Percentiles rank a stretch among this genome's conserved stretches.
Conservation (phyloP, 2,329 filamentous ascomycete genomes). For the Sordariomycetes sp. region DNA sequence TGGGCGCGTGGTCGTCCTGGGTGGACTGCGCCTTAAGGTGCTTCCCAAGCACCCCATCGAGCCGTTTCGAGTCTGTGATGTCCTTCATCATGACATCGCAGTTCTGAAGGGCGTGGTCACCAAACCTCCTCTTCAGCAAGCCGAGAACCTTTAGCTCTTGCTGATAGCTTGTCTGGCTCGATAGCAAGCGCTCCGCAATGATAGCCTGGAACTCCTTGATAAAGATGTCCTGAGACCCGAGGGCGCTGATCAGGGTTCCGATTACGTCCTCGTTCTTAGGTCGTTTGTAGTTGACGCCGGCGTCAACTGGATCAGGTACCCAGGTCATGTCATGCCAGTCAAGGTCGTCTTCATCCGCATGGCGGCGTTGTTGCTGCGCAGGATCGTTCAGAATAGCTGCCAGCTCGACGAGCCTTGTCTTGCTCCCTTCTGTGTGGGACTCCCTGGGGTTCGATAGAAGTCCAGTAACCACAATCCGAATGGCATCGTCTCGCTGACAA, state of each 20-base stretch:
- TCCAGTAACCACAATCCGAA: slow-evolving; percentile 67
- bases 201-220: slow-evolving; percentile 90
- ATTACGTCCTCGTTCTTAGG: slow-evolving; percentile 87
- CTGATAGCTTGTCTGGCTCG: slow-evolving; percentile 58
- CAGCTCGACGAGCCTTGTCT: slow-evolving; percentile 54
- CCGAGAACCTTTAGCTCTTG: slow-evolving; percentile 78
- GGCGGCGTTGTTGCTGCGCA: slow-evolving; percentile 40
- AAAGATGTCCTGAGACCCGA: slow-evolving; percentile 84
- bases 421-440: slow-evolving; percentile 33
- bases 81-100: slow-evolving; percentile 98
- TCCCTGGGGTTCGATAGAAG: slow-evolving; percentile 55
- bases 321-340: slow-evolving; percentile 92
- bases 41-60: slow-evolving; percentile 59
- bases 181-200: slow-evolving; percentile 72
- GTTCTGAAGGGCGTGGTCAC: slow-evolving; percentile 75
- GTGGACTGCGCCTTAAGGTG: slow-evolving; percentile 12
- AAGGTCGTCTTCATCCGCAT: slow-evolving; percentile 57
- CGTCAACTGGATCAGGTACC: slow-evolving; percentile 88
- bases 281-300: slow-evolving; percentile 83
- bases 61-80: slow-evolving; percentile 69
- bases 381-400: slow-evolving; percentile 57
- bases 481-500: slow-evolving; percentile 68
- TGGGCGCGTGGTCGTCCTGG: slow-evolving; percentile 11
- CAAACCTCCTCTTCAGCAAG: slow-evolving; percentile 80
- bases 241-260: slow-evolving; percentile 77